Evolutionary conservation across 2,329 filamentous ascomycete species (phyloP), one percentile per base, ranked within the genome.

Genomic region (Cryphonectria japonica): DNA sequence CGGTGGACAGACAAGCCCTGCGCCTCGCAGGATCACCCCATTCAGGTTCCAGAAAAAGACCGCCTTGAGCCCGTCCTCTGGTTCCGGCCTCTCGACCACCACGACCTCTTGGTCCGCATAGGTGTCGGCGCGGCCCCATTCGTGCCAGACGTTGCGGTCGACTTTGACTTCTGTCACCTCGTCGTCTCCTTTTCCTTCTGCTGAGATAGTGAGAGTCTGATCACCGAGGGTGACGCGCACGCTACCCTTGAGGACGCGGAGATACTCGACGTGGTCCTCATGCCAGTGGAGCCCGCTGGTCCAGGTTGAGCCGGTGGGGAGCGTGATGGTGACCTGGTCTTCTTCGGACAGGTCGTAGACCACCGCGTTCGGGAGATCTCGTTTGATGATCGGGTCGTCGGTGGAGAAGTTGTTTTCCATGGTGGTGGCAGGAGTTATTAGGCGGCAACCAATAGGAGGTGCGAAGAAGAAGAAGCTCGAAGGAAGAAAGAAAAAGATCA

Each of bases 11-110:
- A 1, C 46, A 19, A 68, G 14, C 3, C 37, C 62, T 29, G 70
- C 16, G 73, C 76, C 46, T 39, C 75, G 74, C 7, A 84, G 74
- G 19, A 83, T 77, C 3, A 83, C 76, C 0, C 81, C 81, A 59
- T 86, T 86, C 37, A 86, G 69, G 66, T 86, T 86, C 78, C 83
- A 82, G 73, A 86, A 87, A 76, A 87, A 86, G 0, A 84, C 71
- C 2, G 82, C 78, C 75, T 87, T 87, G 14, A 78, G 74, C 0
- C 82, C 80, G 67, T 86, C 84, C 6, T 69, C 76, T 0, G 85
- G 85, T 22, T 83, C 80, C 0, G 84, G 86, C 76, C 83, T 80
- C 75, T 86, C 85, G 14, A 83, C 77, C 0, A 85, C 83, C 1
- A 86, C 69, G 1, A 79, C 76, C 0, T 83, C 81, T 2, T 81